These are phyloP conservation scores for Bisporella sp. DNA, from an alignment of 2,329 filamentous ascomycete species.

Conservation along the genomic window DNA sequence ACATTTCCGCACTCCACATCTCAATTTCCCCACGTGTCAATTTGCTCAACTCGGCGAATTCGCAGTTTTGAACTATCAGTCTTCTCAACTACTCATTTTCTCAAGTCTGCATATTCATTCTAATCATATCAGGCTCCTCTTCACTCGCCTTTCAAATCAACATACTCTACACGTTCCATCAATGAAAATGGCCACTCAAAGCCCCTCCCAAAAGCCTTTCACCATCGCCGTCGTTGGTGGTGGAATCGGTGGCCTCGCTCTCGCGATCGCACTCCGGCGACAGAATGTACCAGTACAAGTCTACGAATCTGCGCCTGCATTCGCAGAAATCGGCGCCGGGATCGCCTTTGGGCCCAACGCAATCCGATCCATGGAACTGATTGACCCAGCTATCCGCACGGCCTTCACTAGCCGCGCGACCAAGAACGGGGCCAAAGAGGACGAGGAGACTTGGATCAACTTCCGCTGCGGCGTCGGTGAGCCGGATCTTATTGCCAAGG, in stretches of 20 bases:
- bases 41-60: too few relatives aligned
- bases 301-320: constrained; percentile 23
- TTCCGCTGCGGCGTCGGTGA: not conserved
- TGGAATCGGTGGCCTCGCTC: constrained; percentile 20
- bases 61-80: too few relatives aligned
- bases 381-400: constrained; percentile 16
- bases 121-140: too few relatives aligned
- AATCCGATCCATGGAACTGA: constrained; percentile 21
- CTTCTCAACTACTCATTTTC: too few relatives aligned
- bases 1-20: too few relatives aligned
- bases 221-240: not conserved
- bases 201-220: too few relatives aligned
- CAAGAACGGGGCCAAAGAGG: constrained; percentile 22
- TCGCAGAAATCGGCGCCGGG: constrained; percentile 26
- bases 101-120: too few relatives aligned
- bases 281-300: constrained; percentile 23
- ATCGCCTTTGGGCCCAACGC: constrained; percentile 26
- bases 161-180: too few relatives aligned
- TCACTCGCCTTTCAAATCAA: too few relatives aligned
- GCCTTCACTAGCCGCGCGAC: constrained; percentile 12
- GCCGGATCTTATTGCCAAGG: constrained; percentile 12
- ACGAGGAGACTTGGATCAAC: constrained; percentile 7
- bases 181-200: too few relatives aligned
- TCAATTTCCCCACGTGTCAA: too few relatives aligned
- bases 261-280: constrained; percentile 23